Base-by-base conservation (phyloP, 352 stramenopile genomes). In the Pythium phragmitis region DNA sequence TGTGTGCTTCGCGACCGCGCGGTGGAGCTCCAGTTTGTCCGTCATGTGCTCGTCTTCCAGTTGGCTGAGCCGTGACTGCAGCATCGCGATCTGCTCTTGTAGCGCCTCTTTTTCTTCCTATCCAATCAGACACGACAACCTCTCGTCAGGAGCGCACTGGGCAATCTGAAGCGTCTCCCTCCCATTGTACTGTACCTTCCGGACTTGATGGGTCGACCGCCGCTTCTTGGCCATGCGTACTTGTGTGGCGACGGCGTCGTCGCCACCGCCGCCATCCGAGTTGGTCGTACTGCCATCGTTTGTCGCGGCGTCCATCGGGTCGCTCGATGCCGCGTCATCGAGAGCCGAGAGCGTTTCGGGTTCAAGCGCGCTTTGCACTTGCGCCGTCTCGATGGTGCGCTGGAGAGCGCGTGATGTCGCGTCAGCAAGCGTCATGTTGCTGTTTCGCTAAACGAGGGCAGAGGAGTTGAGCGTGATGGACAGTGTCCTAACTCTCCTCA, bases 31-130 rank as follows among this genome's bases (percentile, higher is more conserved):
- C n/a, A 64, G 17, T 54, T 58, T 58, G 16, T 59, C 63, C 13
- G 36, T 61, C 4, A 36, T 13, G 8, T 45, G 51, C 21, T 45
- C 53, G 0, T 54, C 49, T 7, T 61, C 63, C 11, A 69, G 33
- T 41, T 49, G 16, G 14, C 21, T 34, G 17, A 69, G 42, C 6
- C 26, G 41, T 7, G 39, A 4, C 28, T 61, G 63, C 23, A 69
- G 49, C 37, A 39, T 21, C 19, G 43, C 63, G n/a, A 69, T 61
- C 34, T 69, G 42, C 21, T 53, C 46, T 30, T 60, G 13, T 3
- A 69, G 33, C 30, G 56, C 37, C 21, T 60, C 47, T 36, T 57
- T 69, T 30, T 69, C 48, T 34, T 69, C 63, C 63, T 69, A 5
- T 19, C 19, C 41, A 3, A 43, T 37, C 37, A 11, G 1, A 23